A percentile compares a stretch with the other conserved stretches of the same genome.
Evolutionary conservation across 2,329 filamentous ascomycete genomes (phyloP).

Genomic region (Penicillium sp.): DNA sequence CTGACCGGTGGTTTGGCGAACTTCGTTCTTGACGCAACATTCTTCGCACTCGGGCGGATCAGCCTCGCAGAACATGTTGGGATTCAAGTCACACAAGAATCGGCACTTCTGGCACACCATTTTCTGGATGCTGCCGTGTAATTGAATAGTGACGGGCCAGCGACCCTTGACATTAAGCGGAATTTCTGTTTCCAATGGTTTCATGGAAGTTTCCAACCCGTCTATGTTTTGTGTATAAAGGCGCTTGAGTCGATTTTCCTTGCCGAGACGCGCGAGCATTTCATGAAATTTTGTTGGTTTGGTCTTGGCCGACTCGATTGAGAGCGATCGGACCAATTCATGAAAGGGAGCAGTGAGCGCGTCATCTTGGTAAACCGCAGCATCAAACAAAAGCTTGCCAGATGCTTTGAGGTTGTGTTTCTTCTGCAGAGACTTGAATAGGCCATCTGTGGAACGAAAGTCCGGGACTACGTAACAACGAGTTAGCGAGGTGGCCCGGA

Average conservation of each 20-base stretch:
- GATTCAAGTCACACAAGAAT: conserved; percentile 67
- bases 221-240: conserved; percentile 97
- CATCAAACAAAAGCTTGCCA: conserved; percentile 93
- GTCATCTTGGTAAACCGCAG: conserved; percentile 92
- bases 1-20: conserved; percentile 74
- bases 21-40: conserved; percentile 68
- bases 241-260: conserved; percentile 78
- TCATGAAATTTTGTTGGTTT: conserved; percentile 87
- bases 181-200: conserved; percentile 71
- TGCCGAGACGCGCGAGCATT: conserved; percentile 79
- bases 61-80: conserved; percentile 74
- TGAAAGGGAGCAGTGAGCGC: conserved; percentile 85
- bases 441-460: conserved; percentile 83
- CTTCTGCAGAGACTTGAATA: conserved; percentile 77
- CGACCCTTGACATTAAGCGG: conserved; percentile 78
- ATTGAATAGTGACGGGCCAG: conserved; percentile 88
- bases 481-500: conserved; percentile 7
- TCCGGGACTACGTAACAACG: conserved; percentile 68
- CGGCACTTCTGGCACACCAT: conserved; percentile 97
- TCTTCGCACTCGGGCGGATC: conserved; percentile 71
- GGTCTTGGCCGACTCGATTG: conserved; percentile 68
- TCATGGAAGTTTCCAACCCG: conserved; percentile 79
- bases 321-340: conserved; percentile 88
- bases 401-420: conserved; percentile 90
- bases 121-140: conserved; percentile 88